phyloP scores from a whole-genome alignment of 805 yeast species.

The Suhomyces pyralidae region DNA sequence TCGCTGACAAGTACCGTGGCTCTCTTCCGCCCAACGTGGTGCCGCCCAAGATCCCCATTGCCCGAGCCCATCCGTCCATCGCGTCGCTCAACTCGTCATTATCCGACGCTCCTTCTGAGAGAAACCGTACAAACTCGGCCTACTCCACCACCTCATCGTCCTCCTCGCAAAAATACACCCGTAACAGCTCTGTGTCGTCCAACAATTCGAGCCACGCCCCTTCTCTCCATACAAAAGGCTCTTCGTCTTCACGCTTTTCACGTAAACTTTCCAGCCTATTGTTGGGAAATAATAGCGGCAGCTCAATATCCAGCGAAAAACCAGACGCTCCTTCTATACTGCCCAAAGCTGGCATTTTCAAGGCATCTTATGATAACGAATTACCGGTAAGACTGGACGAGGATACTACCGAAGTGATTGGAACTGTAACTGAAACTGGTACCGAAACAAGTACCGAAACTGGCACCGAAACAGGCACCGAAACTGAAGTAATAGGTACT shows the following conservation, averaged over 20 bases:
- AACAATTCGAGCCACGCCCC: constrained; percentile 10
- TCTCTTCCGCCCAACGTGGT: not conserved
- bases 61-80: not conserved
- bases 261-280: constrained; percentile 12
- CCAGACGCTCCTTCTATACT: not conserved
- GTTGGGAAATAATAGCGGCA: constrained; percentile 1
- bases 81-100: not conserved
- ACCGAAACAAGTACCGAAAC: no score
- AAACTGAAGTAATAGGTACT: not conserved
- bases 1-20: not conserved
- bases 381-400: constrained; percentile 1
- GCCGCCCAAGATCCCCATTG: not conserved
- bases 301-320: not conserved
- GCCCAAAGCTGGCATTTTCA: not conserved
- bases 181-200: constrained; percentile 20
- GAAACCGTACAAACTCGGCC: constrained; percentile 2
- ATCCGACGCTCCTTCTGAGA: not conserved
- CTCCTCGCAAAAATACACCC: constrained; percentile 8
- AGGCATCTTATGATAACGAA: constrained; percentile 3
- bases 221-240: not conserved
- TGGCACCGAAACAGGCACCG: not conserved
- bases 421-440: no score
- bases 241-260: constrained; percentile 10
- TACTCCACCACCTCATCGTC: constrained; percentile 2
- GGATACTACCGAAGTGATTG: not conserved